Conservation (phyloP, 225 moss, liverwort and hornwort genomes). For the Lunularia cruciata region DNA sequence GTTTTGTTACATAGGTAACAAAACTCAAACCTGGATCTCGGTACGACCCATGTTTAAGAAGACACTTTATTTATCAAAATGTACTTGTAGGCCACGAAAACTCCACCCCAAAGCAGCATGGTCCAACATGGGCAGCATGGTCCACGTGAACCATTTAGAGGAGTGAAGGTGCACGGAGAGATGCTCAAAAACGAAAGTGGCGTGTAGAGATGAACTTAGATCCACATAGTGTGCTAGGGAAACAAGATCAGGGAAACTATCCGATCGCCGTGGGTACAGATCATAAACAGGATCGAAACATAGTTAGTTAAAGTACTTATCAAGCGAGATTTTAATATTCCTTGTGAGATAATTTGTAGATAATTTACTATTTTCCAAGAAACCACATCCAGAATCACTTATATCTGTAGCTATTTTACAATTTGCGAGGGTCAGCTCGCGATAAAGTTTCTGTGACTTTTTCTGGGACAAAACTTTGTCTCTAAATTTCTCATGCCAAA, state of each 20-base stretch:
- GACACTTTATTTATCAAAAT: conserved; percentile 42
- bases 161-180: conserved; percentile 54
- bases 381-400: too few species aligned
- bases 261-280: conserved; percentile 42
- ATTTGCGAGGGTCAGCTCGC: too few species aligned
- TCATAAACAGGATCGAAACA: neutral
- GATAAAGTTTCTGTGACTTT: too few species aligned
- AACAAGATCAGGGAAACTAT: conserved; percentile 63
- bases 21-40: conserved; percentile 77
- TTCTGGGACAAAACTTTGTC: too few species aligned
- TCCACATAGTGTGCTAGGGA: conserved; percentile 84
- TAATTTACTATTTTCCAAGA: too few species aligned
- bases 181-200: conserved; percentile 62
- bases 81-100: conserved; percentile 62
- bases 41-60: conserved; percentile 73
- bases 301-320: neutral
- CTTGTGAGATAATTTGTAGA: too few species aligned
- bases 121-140: conserved; percentile 15
- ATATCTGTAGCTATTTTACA: too few species aligned
- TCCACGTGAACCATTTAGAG: conserved; percentile 66
- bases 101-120: conserved; percentile 55
- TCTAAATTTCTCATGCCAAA: too few species aligned
- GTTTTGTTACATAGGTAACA: neutral
- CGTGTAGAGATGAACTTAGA: conserved; percentile 63
- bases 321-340: neutral